phyloP scores from a whole-genome alignment of 768 basidiomycete genomes.

The Kwoniella europaea region DNA sequence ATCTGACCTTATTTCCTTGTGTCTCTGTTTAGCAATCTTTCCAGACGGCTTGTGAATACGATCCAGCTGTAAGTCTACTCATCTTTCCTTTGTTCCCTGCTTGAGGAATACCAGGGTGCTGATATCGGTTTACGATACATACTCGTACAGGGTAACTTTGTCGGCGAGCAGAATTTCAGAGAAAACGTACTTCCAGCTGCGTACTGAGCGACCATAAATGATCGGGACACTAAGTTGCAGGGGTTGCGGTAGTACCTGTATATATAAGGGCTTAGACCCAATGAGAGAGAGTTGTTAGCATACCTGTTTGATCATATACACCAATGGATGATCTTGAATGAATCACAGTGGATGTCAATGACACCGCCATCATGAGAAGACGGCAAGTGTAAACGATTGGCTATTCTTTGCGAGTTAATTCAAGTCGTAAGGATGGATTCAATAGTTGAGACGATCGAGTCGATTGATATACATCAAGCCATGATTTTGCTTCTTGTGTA shows the following conservation, averaged over 20 bases:
- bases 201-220: too few relatives aligned
- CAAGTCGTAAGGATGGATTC: too few relatives aligned
- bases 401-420: too few relatives aligned
- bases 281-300: background rate
- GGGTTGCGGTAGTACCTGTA: too few relatives aligned
- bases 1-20: too few relatives aligned
- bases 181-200: constrained; percentile 2
- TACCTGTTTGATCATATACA: background rate
- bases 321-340: background rate
- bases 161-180: constrained; percentile 11
- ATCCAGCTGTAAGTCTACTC: constrained; percentile 25
- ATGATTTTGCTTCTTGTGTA: background rate
- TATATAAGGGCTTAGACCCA: too few relatives aligned
- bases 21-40: constrained; percentile 25
- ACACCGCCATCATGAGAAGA: too few relatives aligned
- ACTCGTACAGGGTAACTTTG: constrained; percentile 10
- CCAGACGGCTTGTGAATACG: constrained; percentile 31
- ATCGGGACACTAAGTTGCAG: too few relatives aligned
- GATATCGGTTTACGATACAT: background rate
- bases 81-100: too few relatives aligned
- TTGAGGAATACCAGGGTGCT: too few relatives aligned
- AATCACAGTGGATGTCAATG: too few relatives aligned
- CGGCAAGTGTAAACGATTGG: too few relatives aligned
- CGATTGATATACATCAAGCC: background rate
- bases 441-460: background rate